phyloP scores from a whole-genome alignment of 2,329 filamentous ascomycete species.

The Colletotrichum plurivorum region DNA sequence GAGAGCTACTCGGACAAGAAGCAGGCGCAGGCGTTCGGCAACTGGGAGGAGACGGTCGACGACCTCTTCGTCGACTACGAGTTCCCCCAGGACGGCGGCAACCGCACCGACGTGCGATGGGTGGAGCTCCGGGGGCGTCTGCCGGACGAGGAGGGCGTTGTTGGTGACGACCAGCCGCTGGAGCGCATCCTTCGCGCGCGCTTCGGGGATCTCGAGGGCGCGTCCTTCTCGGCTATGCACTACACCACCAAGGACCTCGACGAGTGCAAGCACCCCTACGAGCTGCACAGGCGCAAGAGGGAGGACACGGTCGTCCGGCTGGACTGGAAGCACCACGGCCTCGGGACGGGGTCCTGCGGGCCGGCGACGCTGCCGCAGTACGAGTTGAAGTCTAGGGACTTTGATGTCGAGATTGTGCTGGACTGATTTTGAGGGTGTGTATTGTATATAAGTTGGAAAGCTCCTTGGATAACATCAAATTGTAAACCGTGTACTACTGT shows the following conservation, averaged over 20 bases:
- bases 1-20: slow-evolving; percentile 79
- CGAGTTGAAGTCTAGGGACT: slow-evolving; percentile 57
- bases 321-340: slow-evolving; percentile 73
- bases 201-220: slow-evolving; percentile 62
- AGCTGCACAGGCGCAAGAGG: slow-evolving; percentile 64
- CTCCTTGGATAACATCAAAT: not conserved
- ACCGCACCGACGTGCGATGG: slow-evolving; percentile 75
- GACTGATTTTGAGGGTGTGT: slow-evolving; percentile 52
- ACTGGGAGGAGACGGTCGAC: slow-evolving; percentile 62
- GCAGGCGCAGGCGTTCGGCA: slow-evolving; percentile 69
- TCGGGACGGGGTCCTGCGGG: slow-evolving; percentile 75
- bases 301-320: slow-evolving; percentile 70
- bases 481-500: slow-evolving; percentile 1
- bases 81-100: slow-evolving; percentile 77
- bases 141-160: slow-evolving; percentile 43
- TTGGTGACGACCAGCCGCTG: not conserved
- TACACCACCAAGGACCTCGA: slow-evolving; percentile 70
- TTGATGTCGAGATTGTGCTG: slow-evolving; percentile 60
- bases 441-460: slow-evolving; percentile 2
- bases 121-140: slow-evolving; percentile 59
- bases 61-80: slow-evolving; percentile 74
- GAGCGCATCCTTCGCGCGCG: slow-evolving; percentile 57
- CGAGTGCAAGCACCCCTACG: slow-evolving; percentile 70
- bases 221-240: slow-evolving; percentile 69
- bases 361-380: slow-evolving; percentile 67